Conservation (phyloP, 2,329 filamentous ascomycete genomes). For the Xylariaceae sp. region DNA sequence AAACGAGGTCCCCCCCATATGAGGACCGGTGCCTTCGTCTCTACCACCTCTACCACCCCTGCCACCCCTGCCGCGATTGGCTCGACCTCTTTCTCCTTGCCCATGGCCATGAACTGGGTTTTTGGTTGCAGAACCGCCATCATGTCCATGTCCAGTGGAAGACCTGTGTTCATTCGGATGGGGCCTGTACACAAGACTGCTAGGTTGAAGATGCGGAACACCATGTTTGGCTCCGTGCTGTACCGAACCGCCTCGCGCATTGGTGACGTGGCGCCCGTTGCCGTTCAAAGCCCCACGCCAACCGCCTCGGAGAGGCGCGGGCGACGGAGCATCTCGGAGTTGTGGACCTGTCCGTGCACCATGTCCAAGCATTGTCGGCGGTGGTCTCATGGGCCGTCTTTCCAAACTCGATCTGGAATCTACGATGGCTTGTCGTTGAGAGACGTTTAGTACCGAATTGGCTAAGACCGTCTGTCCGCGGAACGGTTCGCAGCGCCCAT, state of each 20-base stretch:
- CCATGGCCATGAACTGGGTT: conserved; percentile 27
- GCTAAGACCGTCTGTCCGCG: conserved; percentile 85
- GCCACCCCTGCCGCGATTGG: conserved; percentile 20
- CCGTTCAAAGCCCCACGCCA: conserved; percentile 55
- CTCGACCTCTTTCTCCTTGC: conserved; percentile 17
- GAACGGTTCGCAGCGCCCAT: conserved; percentile 87
- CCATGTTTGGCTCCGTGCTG: conserved; percentile 29
- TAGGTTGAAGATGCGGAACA: conserved; percentile 44
- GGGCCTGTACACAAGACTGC: conserved; percentile 48
- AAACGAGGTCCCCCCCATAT: not conserved
- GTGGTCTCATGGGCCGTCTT: conserved; percentile 44
- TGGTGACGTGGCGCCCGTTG: conserved; percentile 34
- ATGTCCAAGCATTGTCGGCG: conserved; percentile 33
- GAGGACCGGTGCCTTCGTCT: not conserved
- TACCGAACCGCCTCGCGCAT: conserved; percentile 33
- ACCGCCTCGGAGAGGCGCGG: conserved; percentile 49
- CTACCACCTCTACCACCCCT: conserved; percentile 3
- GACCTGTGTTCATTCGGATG: conserved; percentile 24
- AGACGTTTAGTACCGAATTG: conserved; percentile 84
- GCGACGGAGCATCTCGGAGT: conserved; percentile 52
- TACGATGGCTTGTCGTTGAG: conserved; percentile 72
- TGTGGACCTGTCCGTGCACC: conserved; percentile 48
- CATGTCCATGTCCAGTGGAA: conserved; percentile 15
- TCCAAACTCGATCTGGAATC: conserved; percentile 55
- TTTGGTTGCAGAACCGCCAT: conserved; percentile 15